Evolutionary conservation across 176 grass and related monocot species (phyloP).

Genomic region (Oryza coarctata): DNA sequence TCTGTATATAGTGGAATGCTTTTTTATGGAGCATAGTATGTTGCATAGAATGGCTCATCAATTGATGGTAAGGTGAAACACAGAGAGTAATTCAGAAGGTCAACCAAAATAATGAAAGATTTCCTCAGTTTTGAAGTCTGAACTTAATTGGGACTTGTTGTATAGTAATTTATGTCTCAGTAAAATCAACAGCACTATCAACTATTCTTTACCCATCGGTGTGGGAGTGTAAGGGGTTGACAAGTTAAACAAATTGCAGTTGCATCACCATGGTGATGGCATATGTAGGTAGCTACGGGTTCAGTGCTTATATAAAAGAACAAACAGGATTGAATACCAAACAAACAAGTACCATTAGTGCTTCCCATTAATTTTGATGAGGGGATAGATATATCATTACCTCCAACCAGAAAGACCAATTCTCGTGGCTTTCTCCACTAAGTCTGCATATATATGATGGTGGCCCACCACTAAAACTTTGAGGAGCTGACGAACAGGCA

Average conservation of each 20-base stretch:
- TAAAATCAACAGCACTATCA: background rate
- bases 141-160: background rate
- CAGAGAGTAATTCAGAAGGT: background rate
- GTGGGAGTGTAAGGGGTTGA: background rate
- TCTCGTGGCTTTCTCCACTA: conserved; percentile 65
- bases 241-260: background rate
- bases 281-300: background rate
- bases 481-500: conserved; percentile 53
- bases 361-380: background rate
- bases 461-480: conserved; percentile 69
- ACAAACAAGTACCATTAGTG: background rate
- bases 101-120: background rate
- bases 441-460: conserved; percentile 90
- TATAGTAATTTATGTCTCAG: background rate
- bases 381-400: conserved; percentile 54
- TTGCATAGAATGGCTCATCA: background rate
- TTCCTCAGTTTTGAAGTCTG: background rate
- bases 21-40: no score
- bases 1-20: no score
- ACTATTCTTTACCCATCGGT: background rate
- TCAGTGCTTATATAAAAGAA: background rate
- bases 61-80: background rate
- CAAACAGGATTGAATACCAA: background rate
- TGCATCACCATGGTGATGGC: background rate
- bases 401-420: conserved; percentile 99